A percentile compares a stretch with the other conserved stretches of the same genome.
Conservation (phyloP, 331 rosid genomes). For the Quercus lobata region DNA sequence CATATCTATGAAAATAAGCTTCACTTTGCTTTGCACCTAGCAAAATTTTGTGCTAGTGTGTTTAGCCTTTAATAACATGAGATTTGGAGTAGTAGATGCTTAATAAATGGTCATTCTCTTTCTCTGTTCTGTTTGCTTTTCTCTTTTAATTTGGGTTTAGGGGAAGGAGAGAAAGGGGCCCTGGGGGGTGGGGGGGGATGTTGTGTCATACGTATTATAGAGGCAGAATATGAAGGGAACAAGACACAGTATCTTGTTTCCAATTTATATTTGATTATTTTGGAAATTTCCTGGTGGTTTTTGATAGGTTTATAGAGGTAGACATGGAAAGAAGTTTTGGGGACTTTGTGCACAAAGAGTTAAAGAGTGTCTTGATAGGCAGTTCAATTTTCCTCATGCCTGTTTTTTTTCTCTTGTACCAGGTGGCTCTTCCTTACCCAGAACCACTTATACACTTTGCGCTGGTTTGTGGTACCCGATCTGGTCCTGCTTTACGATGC, state of each 20-base stretch:
- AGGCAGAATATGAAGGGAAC: background rate
- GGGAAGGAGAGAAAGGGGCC: too few relatives aligned
- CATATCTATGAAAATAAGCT: too few relatives aligned
- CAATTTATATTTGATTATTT: background rate
- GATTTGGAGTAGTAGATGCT: too few relatives aligned
- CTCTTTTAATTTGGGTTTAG: too few relatives aligned
- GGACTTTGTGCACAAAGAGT: background rate
- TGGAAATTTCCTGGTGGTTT: background rate
- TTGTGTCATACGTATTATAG: background rate
- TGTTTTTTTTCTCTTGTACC: slow-evolving; percentile 8
- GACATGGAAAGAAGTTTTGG: background rate
- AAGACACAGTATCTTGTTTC: background rate
- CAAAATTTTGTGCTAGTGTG: too few relatives aligned
- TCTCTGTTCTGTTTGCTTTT: too few relatives aligned
- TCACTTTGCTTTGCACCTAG: too few relatives aligned
- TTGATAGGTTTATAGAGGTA: background rate
- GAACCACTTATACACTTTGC: slow-evolving; percentile 92
- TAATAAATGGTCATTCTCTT: too few relatives aligned
- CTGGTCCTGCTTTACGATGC: slow-evolving; percentile 76
- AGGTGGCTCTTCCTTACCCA: slow-evolving; percentile 81
- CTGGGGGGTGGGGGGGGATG: too few relatives aligned
- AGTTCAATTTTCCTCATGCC: background rate
- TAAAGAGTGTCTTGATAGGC: background rate
- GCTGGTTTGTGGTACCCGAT: slow-evolving; percentile 71
- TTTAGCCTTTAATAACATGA: too few relatives aligned